phyloP scores from a whole-genome alignment of 2,329 filamentous ascomycete genomes.

The Trichoderma hamatum region DNA sequence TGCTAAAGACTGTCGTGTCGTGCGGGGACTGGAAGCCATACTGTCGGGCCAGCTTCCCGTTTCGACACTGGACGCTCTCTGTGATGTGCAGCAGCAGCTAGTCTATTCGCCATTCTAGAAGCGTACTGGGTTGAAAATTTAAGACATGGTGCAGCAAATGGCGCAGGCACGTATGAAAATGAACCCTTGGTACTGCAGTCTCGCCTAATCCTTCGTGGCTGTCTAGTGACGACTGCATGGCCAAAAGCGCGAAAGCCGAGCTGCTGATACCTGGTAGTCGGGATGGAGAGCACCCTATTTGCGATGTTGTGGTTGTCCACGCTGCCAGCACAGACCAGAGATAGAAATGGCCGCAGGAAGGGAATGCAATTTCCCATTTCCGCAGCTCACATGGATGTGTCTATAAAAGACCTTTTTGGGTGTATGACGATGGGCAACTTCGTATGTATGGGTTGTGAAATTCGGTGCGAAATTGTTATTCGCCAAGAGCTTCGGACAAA shows the following conservation, averaged over 20 bases:
- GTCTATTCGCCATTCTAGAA: conserved; percentile 20
- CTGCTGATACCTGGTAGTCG: conserved; percentile 20
- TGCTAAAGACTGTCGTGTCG: conserved; percentile 15
- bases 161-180: not conserved
- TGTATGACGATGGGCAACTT: not conserved
- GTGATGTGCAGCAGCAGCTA: not conserved
- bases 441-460: not conserved
- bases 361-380: not conserved
- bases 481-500: not conserved
- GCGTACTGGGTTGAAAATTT: not conserved
- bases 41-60: conserved; percentile 30
- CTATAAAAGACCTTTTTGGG: not conserved
- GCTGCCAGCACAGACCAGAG: conserved; percentile 7
- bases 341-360: not conserved
- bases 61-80: conserved; percentile 13
- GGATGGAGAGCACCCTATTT: conserved; percentile 7
- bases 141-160: not conserved
- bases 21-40: conserved; percentile 28
- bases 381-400: not conserved
- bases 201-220: not conserved
- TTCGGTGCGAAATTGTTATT: not conserved
- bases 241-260: conserved; percentile 7
- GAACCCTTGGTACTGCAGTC: not conserved
- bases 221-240: conserved; percentile 10
- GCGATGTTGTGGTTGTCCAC: not conserved